phyloP scores from a whole-genome alignment of 116 monocot species.

The Papilionanthe hybrid region DNA sequence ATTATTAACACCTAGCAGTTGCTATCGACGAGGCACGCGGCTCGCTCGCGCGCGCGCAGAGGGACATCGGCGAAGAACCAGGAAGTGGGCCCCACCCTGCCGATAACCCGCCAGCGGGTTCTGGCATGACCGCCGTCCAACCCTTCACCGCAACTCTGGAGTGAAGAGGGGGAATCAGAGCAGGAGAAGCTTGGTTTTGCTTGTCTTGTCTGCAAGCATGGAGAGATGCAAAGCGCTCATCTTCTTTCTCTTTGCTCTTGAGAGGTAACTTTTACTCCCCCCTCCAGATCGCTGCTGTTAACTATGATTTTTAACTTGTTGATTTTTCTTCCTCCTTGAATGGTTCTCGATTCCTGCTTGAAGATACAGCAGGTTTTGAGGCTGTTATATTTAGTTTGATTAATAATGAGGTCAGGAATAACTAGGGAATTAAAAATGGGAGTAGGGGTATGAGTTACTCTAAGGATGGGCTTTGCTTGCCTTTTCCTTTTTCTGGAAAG shows the following conservation, averaged over 20 bases:
- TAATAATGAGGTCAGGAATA: not conserved
- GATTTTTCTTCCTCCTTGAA: not conserved
- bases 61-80: not conserved
- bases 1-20: no score
- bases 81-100: not conserved
- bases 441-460: not conserved
- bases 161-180: not conserved
- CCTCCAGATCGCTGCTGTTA: not conserved
- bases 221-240: not conserved
- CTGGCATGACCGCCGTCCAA: not conserved
- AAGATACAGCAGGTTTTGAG: not conserved
- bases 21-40: not conserved
- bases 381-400: not conserved
- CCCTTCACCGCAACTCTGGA: not conserved
- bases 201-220: not conserved
- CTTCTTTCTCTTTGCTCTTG: not conserved
- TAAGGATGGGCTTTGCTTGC: not conserved
- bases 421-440: not conserved
- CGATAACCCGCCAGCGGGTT: not conserved
- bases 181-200: not conserved
- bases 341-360: not conserved
- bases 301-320: not conserved
- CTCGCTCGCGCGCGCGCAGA: not conserved
- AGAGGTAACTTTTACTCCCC: not conserved
- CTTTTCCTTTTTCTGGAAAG: not conserved